Conservation (phyloP, 1,139 yeast genomes). For the Lodderomyces parapsilosis region DNA sequence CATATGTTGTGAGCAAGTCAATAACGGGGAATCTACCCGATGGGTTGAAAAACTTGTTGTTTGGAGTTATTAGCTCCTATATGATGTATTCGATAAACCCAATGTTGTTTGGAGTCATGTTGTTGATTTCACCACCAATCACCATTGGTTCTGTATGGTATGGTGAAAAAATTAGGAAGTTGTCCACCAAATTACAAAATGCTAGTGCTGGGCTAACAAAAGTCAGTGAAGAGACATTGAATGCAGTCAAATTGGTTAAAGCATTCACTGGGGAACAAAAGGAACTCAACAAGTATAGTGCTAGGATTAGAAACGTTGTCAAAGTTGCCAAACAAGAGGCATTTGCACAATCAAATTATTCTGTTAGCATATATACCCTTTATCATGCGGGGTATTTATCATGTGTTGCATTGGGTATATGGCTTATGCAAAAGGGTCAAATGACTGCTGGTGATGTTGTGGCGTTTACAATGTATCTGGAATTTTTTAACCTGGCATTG, state of each 20-base stretch:
- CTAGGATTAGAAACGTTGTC: constrained; percentile 41
- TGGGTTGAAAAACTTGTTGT: constrained; percentile 47
- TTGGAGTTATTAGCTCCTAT: constrained; percentile 44
- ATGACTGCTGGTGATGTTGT: constrained; percentile 50
- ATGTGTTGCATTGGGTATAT: constrained; percentile 46
- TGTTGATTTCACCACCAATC: constrained; percentile 53
- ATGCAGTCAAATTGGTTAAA: constrained; percentile 43
- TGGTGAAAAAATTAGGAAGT: constrained; percentile 45
- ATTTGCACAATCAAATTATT: constrained; percentile 46
- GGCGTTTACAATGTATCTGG: constrained; percentile 51
- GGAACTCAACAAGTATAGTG: constrained; percentile 41
- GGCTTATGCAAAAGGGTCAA: constrained; percentile 40
- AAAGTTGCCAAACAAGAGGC: constrained; percentile 47
- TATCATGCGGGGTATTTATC: constrained; percentile 48
- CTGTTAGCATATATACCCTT: constrained; percentile 44
- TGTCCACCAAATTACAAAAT: constrained; percentile 45
- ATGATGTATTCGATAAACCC: constrained; percentile 51
- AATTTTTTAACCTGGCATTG: constrained; percentile 47
- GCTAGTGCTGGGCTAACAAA: constrained; percentile 49
- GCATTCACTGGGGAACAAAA: constrained; percentile 48
- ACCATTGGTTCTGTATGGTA: constrained; percentile 52
- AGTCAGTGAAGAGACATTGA: constrained; percentile 46
- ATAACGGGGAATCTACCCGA: constrained; percentile 48
- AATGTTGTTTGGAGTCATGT: constrained; percentile 46
- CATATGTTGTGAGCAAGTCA: constrained; percentile 49